These are phyloP conservation scores for Sarcodon sp. DNA, from an alignment of 768 basidiomycete species.

Conservation along the genomic window DNA sequence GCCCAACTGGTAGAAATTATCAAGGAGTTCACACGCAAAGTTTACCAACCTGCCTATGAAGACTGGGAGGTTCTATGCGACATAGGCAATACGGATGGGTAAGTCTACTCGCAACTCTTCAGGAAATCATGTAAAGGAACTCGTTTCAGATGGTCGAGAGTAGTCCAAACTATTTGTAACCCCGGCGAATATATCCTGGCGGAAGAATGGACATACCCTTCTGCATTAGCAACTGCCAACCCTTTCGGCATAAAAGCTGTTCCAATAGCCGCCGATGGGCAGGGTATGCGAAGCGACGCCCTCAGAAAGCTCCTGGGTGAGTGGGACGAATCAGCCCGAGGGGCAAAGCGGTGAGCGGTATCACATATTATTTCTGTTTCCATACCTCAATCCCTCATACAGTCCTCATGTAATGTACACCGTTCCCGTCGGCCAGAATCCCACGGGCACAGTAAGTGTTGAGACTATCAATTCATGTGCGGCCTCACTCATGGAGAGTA, in stretches of 20 bases:
- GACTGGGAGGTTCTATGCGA: constrained; percentile 47
- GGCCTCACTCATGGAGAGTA: not conserved
- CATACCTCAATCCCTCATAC: constrained; percentile 1
- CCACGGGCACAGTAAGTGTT: constrained; percentile 53
- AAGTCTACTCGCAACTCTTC: not conserved
- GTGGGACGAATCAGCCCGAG: constrained; percentile 52
- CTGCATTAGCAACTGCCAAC: constrained; percentile 24
- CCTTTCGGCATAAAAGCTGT: constrained; percentile 32
- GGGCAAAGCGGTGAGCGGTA: constrained; percentile 35
- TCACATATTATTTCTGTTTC: not conserved
- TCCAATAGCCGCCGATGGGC: constrained; percentile 53
- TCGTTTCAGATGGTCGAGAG: constrained; percentile 36
- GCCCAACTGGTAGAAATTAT: constrained; percentile 44
- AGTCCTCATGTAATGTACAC: constrained; percentile 68
- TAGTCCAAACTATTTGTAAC: constrained; percentile 48
- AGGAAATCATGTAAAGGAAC: constrained; percentile 1
- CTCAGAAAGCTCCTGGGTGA: constrained; percentile 44
- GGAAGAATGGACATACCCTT: constrained; percentile 71
- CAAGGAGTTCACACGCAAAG: constrained; percentile 37
- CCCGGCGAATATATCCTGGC: constrained; percentile 46
- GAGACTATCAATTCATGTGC: not conserved
- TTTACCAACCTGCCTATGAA: constrained; percentile 46
- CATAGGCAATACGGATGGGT: constrained; percentile 62
- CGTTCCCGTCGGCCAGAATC: constrained; percentile 78
- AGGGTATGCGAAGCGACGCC: constrained; percentile 53